Conservation (phyloP, 1,139 yeast genomes). For the Suhomyces choctaworum region DNA sequence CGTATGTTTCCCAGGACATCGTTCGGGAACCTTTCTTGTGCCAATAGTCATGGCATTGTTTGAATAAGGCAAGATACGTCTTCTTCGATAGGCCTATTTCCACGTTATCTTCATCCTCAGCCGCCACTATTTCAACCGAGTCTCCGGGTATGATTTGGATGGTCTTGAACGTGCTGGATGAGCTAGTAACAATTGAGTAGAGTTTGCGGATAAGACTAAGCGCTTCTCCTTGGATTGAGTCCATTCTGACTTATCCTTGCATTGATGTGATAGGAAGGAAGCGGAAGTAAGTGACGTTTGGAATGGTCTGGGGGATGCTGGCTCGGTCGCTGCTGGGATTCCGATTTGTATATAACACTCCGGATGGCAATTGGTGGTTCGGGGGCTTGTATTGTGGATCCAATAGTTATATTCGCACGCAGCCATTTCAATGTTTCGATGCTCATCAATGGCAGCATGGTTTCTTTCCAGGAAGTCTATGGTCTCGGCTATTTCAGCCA, state of each 20-base stretch:
- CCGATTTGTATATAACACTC: no score
- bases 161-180: conserved; percentile 18
- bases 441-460: conserved; percentile 2
- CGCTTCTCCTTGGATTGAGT: background rate
- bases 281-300: no score
- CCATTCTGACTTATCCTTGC: background rate
- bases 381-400: no score
- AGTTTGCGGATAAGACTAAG: conserved; percentile 16
- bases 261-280: no score
- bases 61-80: conserved; percentile 34
- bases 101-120: conserved; percentile 18
- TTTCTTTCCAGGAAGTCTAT: conserved; percentile 7
- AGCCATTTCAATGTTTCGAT: no score
- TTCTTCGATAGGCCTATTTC: conserved; percentile 40
- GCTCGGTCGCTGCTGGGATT: no score
- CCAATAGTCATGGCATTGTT: conserved; percentile 38
- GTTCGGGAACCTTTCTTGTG: conserved; percentile 13
- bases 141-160: conserved; percentile 26
- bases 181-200: conserved; percentile 15
- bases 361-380: no score
- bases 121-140: conserved; percentile 9
- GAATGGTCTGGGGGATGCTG: no score
- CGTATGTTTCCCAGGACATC: conserved; percentile 14
- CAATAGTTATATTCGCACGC: no score
- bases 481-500: conserved; percentile 10